phyloP scores from a whole-genome alignment of 2,329 filamentous ascomycete species.

The Talaromyces sp. region DNA sequence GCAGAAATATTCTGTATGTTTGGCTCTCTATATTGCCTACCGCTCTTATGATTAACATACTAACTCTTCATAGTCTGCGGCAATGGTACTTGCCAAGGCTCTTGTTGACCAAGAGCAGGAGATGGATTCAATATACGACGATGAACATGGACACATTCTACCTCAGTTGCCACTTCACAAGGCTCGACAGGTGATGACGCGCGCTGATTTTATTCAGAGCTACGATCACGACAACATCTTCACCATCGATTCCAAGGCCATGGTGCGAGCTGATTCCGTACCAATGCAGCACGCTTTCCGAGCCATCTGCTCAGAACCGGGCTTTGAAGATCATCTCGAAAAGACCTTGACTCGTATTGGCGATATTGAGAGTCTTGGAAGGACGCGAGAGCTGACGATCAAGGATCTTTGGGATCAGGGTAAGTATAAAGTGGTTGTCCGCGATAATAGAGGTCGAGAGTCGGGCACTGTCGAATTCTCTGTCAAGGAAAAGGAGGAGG shows the following conservation, averaged over 20 bases:
- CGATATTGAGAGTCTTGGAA: conserved; percentile 88
- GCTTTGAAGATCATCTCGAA: conserved; percentile 79
- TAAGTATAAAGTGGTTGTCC: conserved; percentile 64
- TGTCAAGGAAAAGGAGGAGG: conserved; percentile 36
- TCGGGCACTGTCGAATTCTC: conserved; percentile 48
- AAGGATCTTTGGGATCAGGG: conserved; percentile 88
- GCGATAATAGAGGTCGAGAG: conserved; percentile 46
- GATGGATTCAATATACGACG: conserved; percentile 60
- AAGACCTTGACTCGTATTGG: conserved; percentile 77
- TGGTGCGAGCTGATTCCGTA: conserved; percentile 87
- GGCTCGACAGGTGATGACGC: conserved; percentile 89
- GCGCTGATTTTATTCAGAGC: conserved; percentile 86
- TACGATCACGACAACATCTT: conserved; percentile 95
- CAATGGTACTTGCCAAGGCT: conserved; percentile 87
- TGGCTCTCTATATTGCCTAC: neutral
- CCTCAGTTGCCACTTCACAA: conserved; percentile 77
- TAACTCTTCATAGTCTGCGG: conserved; percentile 57
- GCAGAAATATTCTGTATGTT: conserved; percentile 84
- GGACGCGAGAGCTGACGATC: conserved; percentile 90
- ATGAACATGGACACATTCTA: conserved; percentile 66
- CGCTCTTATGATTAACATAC: neutral
- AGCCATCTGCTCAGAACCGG: conserved; percentile 70
- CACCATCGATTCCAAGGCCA: conserved; percentile 81
- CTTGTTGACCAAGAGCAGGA: conserved; percentile 77
- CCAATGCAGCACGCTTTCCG: conserved; percentile 93